These are phyloP conservation scores for Aspergillus aculeatinus DNA, from an alignment of 2,329 filamentous ascomycete genomes.

Conservation along the genomic window DNA sequence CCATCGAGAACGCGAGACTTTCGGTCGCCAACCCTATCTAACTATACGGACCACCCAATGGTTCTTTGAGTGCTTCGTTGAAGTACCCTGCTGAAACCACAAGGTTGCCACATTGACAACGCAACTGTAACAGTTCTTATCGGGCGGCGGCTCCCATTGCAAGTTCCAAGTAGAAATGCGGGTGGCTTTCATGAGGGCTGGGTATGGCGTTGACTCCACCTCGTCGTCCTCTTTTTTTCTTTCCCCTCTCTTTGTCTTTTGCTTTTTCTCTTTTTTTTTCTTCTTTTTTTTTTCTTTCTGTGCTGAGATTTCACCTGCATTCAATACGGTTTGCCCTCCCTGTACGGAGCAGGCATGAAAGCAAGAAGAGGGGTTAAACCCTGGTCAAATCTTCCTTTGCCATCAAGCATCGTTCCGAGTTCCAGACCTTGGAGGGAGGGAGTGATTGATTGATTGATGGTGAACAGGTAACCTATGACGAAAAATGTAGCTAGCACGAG, in stretches of 20 bases:
- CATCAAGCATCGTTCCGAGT: not conserved
- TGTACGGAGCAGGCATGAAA: not conserved
- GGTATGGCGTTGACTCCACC: not conserved
- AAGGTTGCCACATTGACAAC: constrained; percentile 15
- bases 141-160: constrained; percentile 6
- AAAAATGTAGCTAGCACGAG: not conserved
- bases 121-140: constrained; percentile 8
- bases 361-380: constrained; percentile 9
- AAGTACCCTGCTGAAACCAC: constrained; percentile 4
- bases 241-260: not conserved
- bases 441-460: not conserved
- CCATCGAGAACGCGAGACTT: not conserved
- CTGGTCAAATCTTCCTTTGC: constrained; percentile 4
- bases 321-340: constrained; percentile 10
- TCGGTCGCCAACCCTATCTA: not conserved
- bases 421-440: not conserved
- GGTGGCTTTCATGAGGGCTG: not conserved
- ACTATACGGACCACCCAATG: no score
- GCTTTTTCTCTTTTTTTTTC: not conserved
- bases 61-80: not conserved
- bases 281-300: not conserved
- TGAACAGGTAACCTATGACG: constrained; percentile 3
- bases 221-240: not conserved
- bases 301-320: constrained; percentile 2
- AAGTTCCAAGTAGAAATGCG: not conserved